Percentiles rank a stretch among this genome's conserved stretches.
These are phyloP conservation scores for Haberlea rhodopensis DNA, from an alignment of 257 asterid genomes.

Conservation along the genomic window DNA sequence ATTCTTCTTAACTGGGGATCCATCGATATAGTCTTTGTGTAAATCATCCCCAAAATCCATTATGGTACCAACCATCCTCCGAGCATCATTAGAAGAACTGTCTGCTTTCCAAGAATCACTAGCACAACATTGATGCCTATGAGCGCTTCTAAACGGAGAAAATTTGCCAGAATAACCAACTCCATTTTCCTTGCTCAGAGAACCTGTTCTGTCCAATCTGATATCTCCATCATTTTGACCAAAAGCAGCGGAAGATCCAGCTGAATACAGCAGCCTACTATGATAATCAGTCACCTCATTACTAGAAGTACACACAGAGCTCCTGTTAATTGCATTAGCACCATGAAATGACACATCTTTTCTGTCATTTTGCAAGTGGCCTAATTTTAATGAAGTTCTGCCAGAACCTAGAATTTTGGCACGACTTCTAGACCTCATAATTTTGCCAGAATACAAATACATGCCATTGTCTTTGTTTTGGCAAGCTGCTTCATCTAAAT, in stretches of 20 bases:
- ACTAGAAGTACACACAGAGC: slow-evolving; percentile 19
- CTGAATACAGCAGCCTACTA: slow-evolving; percentile 27
- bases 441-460: slow-evolving; percentile 26
- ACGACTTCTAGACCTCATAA: slow-evolving; percentile 30
- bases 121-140: slow-evolving; percentile 31
- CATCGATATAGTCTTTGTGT: slow-evolving; percentile 30
- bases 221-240: slow-evolving; percentile 27
- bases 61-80: slow-evolving; percentile 23
- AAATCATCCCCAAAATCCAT: slow-evolving; percentile 21
- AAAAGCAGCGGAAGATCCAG: slow-evolving; percentile 19
- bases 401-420: slow-evolving; percentile 26
- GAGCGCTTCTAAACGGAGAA: slow-evolving; percentile 31
- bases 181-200: slow-evolving; percentile 28
- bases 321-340: slow-evolving; percentile 25
- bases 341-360: slow-evolving; percentile 21
- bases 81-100: slow-evolving; percentile 29
- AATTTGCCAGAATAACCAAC: slow-evolving; percentile 26
- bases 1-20: slow-evolving; percentile 28
- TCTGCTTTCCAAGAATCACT: slow-evolving; percentile 34
- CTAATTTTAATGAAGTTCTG: slow-evolving; percentile 27
- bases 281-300: slow-evolving; percentile 23
- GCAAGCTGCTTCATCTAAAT: slow-evolving; percentile 32
- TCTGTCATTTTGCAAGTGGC: slow-evolving; percentile 26
- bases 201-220: slow-evolving; percentile 23
- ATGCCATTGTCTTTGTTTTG: slow-evolving; percentile 29